Evolutionary conservation across 768 basidiomycete genomes (phyloP).

Genomic region (Clavaria fumosa): DNA sequence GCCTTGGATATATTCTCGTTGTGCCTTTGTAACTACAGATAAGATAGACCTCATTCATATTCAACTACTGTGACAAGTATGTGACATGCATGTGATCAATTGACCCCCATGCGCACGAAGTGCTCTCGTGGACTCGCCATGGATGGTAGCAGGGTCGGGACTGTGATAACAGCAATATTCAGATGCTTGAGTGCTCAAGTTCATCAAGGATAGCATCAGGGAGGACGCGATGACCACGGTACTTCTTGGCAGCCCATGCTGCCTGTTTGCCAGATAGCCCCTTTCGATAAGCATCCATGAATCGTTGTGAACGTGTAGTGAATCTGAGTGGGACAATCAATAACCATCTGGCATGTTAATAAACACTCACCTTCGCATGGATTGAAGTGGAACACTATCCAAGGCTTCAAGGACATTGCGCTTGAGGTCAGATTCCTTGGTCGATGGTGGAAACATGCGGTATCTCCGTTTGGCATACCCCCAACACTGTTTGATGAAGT

Average conservation of each 20-base stretch:
- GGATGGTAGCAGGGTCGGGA: too few relatives aligned
- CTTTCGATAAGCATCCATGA: constrained; percentile 13
- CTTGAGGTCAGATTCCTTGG: constrained; percentile 19
- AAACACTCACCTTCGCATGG: constrained; percentile 11
- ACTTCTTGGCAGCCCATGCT: constrained; percentile 16
- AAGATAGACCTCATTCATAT: too few relatives aligned
- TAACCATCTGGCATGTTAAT: not conserved
- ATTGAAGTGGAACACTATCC: constrained; percentile 14
- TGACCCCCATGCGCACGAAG: too few relatives aligned
- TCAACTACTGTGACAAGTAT: too few relatives aligned
- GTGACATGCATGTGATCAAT: too few relatives aligned
- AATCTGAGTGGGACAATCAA: constrained; percentile 1
- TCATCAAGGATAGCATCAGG: constrained; percentile 9
- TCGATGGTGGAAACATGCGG: constrained; percentile 13
- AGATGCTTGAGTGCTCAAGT: too few relatives aligned
- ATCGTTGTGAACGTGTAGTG: constrained; percentile 4
- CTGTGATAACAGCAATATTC: too few relatives aligned
- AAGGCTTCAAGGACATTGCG: constrained; percentile 17
- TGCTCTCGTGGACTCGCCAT: too few relatives aligned
- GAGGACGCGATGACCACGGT: constrained; percentile 12
- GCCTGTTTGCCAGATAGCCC: constrained; percentile 12
- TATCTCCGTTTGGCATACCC: constrained; percentile 20
- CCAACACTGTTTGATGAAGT: constrained; percentile 25
- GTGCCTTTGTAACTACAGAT: too few relatives aligned
- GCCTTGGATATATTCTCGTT: too few relatives aligned